These are phyloP conservation scores for Rhodotorula kratochvilovae DNA, from an alignment of 768 basidiomycete genomes.

Conservation along the genomic window DNA sequence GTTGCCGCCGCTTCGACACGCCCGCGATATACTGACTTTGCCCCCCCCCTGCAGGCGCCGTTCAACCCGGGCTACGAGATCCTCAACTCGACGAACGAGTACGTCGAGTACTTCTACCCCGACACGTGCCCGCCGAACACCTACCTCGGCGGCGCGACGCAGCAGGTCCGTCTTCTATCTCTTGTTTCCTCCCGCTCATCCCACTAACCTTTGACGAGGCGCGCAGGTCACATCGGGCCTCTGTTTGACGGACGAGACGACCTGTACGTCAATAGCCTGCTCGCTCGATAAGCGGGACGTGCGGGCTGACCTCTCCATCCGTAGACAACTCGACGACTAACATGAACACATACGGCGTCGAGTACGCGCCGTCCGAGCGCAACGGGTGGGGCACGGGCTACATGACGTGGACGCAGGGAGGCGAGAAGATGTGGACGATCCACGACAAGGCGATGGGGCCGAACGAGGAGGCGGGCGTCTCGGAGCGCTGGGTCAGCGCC, in stretches of 20 bases:
- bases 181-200: too few relatives aligned
- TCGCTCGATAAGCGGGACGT: constrained; percentile 13
- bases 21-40: constrained; percentile 53
- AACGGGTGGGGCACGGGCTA: constrained; percentile 55
- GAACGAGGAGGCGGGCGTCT: constrained; percentile 58
- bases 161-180: too few relatives aligned
- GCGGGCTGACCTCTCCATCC: neutral
- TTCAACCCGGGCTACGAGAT: constrained; percentile 23
- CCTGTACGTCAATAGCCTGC: constrained; percentile 15
- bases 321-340: neutral
- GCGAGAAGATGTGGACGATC: constrained; percentile 65
- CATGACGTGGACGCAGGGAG: constrained; percentile 75
- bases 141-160: constrained; percentile 53
- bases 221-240: constrained; percentile 66
- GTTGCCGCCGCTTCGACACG: constrained; percentile 51
- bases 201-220: too few relatives aligned
- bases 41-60: constrained; percentile 20
- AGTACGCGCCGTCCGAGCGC: constrained; percentile 14
- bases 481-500: constrained; percentile 66
- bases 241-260: constrained; percentile 43
- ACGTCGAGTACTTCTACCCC: constrained; percentile 25
- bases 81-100: constrained; percentile 46
- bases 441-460: constrained; percentile 63
- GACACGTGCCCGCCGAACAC: constrained; percentile 21
- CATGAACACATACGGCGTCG: neutral